Evolutionary conservation across 208 protist genomes (phyloP), one percentile per base, ranked within the genome.

Genomic region (Novymonas esmeraldas): DNA sequence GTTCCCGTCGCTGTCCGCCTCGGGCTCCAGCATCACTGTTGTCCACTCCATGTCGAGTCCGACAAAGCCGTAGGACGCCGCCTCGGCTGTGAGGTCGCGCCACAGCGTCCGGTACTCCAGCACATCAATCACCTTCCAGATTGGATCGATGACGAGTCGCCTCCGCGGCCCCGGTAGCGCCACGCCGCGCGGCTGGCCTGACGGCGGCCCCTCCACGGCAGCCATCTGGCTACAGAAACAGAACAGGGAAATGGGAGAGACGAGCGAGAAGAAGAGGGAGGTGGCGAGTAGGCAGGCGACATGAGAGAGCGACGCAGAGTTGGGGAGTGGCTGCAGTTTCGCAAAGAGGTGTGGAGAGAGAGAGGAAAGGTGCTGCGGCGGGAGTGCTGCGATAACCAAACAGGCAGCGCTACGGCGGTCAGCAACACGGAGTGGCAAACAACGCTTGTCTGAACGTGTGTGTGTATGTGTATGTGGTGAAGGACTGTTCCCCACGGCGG

Each of bases 11-110:
- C 33, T 49, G 28, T 64, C 57, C 1, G 20, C 22, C 7, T 59
- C 48, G 9, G 24, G 16, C 3, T 7, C 50, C 18, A 45, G 38
- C 9, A 62, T 14, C 46, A 36, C 38, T 44, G 81, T 79, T 10
- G 82, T 87, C 85, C 85, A 91, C 49, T 91, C 85, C 57, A 86
- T 58, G 63, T 91, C 85, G 16, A 91, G 60, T 0, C 85, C 85
- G 9, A 87, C 69, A 67, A 86, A 85, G 24, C 76, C 72, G 34
- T 69, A 76, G 2, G 42, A 24, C 11, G 33, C 31, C 7, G 76
- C 78, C 48, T 90, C 84, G 6, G n/a, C 6, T 3, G n/a, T 34
- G 18, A 90, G 61, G 6, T 22, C 39, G 3, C 38, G 29, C 78
- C 77, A 85, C 14, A 69, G n/a, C n/a, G 36, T 38, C 26, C 31